Conservation (phyloP, 2,329 filamentous ascomycete species). For the Sphaerostilbella broomeana region DNA sequence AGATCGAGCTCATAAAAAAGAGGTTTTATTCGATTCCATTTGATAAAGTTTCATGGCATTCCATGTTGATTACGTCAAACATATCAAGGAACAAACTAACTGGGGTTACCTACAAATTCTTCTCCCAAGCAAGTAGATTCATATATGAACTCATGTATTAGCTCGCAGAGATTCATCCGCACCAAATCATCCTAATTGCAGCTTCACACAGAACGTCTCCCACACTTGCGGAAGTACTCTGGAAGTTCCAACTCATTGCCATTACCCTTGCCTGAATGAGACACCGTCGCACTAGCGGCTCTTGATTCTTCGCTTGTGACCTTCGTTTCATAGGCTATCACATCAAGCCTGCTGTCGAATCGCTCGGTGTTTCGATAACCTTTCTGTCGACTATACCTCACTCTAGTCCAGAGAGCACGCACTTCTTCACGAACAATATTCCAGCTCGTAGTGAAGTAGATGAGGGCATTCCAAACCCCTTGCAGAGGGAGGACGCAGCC, state of each 20-base stretch:
- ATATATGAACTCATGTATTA: no score
- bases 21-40: no score
- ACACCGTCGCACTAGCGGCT: slow-evolving; percentile 5
- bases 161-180: no score
- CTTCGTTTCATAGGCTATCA: slow-evolving; percentile 16
- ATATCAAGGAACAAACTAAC: no score
- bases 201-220: slow-evolving; percentile 3
- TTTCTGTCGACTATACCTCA: slow-evolving; percentile 8
- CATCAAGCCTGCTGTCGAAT: slow-evolving; percentile 23
- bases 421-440: slow-evolving; percentile 24
- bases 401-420: slow-evolving; percentile 14
- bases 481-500: slow-evolving; percentile 69
- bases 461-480: slow-evolving; percentile 72
- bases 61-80: no score
- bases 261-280: slow-evolving; percentile 1
- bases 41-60: no score
- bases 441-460: slow-evolving; percentile 65
- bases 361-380: slow-evolving; percentile 16
- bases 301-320: slow-evolving; percentile 19
- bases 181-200: neutral
- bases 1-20: no score
- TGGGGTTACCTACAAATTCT: no score
- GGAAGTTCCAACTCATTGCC: slow-evolving; percentile 10
- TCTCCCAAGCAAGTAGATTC: no score
- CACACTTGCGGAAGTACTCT: neutral